Conservation (phyloP, 75 land plant species). For the Picea sitchensis region DNA sequence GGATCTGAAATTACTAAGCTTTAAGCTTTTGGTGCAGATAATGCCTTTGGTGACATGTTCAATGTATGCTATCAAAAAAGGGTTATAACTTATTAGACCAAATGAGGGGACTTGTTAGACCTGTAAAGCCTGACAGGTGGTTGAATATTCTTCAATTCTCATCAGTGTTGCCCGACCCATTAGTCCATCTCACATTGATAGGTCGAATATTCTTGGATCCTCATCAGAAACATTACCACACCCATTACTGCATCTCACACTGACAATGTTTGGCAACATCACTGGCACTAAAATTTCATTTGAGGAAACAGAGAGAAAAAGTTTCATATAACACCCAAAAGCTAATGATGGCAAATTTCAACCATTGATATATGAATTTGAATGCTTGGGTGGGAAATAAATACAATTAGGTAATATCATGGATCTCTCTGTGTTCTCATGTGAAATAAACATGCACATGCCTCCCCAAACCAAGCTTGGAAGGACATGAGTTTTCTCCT, state of each 20-base stretch:
- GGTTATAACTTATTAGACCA: neutral
- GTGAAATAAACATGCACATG: neutral
- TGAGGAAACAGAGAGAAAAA: neutral
- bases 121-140: neutral
- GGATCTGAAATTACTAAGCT: no score
- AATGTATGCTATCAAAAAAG: neutral
- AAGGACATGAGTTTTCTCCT: neutral
- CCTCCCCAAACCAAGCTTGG: neutral
- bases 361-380: neutral
- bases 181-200: neutral
- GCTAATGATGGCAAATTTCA: neutral
- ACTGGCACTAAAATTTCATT: neutral
- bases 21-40: no score
- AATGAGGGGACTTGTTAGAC: neutral
- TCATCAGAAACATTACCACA: neutral
- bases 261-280: neutral
- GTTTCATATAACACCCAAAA: neutral
- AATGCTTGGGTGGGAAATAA: neutral
- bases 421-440: neutral
- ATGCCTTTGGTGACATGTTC: no score
- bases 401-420: neutral
- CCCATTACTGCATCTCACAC: neutral
- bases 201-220: neutral
- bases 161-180: neutral
- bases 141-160: neutral